These are phyloP conservation scores for Pseudotsuga menziesii DNA, from an alignment of 75 land plant species.

Conservation along the genomic window DNA sequence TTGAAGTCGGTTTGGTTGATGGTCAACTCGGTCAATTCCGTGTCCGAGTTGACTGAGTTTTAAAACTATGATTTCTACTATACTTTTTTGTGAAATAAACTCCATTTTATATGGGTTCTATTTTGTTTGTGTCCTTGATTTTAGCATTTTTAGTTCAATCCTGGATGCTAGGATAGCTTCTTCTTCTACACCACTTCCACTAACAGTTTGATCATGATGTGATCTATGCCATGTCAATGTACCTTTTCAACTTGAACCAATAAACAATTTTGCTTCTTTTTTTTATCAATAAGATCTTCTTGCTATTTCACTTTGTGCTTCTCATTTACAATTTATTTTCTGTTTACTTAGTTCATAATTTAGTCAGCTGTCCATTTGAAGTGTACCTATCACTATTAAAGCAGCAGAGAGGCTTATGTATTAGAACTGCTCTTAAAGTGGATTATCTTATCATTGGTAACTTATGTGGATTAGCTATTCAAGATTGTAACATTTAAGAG, in stretches of 20 bases:
- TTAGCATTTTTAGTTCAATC: neutral
- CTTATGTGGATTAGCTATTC: neutral
- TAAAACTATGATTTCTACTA: too few species aligned
- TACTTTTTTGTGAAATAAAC: neutral
- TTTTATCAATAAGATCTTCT: neutral
- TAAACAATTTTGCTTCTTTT: neutral
- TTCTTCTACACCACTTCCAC: neutral
- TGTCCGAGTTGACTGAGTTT: too few species aligned
- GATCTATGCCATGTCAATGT: neutral
- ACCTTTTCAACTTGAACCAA: neutral
- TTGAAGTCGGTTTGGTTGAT: too few species aligned
- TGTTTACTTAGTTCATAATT: neutral
- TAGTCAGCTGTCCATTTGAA: neutral
- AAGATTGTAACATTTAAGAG: neutral
- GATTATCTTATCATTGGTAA: neutral
- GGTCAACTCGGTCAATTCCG: too few species aligned
- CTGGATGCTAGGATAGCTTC: neutral
- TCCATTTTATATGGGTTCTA: neutral
- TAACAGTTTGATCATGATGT: neutral
- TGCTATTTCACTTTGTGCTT: too few species aligned
- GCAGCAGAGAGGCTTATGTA: neutral
- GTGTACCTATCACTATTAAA: neutral
- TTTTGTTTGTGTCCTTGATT: neutral
- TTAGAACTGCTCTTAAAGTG: neutral
- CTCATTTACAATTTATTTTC: neutral